Evolutionary conservation across 2,329 filamentous ascomycete species (phyloP).

Genomic region (Diaporthe caulivora): DNA sequence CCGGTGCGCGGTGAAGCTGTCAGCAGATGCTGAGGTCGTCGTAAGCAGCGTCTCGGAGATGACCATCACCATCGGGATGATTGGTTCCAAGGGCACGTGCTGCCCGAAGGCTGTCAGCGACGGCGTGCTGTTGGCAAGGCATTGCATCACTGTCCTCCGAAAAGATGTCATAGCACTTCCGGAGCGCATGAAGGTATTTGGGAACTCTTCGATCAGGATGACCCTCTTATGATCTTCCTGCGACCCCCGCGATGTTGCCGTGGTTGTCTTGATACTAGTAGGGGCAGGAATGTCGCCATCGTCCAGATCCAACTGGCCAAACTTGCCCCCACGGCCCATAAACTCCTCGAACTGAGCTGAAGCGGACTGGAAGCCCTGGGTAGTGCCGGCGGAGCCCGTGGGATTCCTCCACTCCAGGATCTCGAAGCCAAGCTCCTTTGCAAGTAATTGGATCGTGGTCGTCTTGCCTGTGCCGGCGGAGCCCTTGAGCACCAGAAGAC

Average conservation of each 20-base stretch:
- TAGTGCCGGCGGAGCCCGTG: conserved; percentile 66
- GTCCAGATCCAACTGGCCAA: conserved; percentile 73
- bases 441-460: conserved; percentile 83
- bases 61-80: conserved; percentile 85
- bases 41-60: conserved; percentile 92
- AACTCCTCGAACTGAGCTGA: conserved; percentile 93
- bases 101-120: conserved; percentile 62
- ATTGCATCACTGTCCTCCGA: conserved; percentile 79
- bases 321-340: conserved; percentile 83
- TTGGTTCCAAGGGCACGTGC: conserved; percentile 56
- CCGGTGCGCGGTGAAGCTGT: conserved; percentile 93
- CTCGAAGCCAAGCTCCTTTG: conserved; percentile 80
- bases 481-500: conserved; percentile 87
- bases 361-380: conserved; percentile 75
- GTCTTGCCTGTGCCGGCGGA: conserved; percentile 95
- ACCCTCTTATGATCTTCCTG: conserved; percentile 60
- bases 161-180: conserved; percentile 78
- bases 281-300: conserved; percentile 45
- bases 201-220: conserved; percentile 85
- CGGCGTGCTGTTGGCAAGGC: conserved; percentile 76
- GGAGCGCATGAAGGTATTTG: conserved; percentile 77
- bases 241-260: not conserved
- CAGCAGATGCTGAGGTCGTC: conserved; percentile 84
- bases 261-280: conserved; percentile 41
- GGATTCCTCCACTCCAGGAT: conserved; percentile 95